A percentile compares a stretch with the other conserved stretches of the same genome.
These are phyloP conservation scores for Peniophora sp. DNA, from an alignment of 1,284 basidiomycete genomes.

Conservation along the genomic window DNA sequence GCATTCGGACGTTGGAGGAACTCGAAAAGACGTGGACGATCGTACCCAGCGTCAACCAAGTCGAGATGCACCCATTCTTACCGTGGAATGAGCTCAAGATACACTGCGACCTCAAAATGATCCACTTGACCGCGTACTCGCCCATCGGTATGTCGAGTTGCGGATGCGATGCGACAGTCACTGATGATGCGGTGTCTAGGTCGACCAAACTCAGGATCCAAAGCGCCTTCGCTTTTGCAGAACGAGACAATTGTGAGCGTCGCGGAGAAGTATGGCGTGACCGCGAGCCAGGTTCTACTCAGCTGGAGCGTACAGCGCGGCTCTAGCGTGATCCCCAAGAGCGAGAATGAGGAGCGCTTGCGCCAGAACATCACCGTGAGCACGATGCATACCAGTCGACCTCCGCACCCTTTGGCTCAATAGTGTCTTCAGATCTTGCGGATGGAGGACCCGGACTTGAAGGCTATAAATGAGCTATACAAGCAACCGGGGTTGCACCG, in stretches of 20 bases:
- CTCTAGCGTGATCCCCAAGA: constrained; percentile 29
- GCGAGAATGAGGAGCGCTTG: constrained; percentile 28
- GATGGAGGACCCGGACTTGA: constrained; percentile 21
- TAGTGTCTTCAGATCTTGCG: constrained; percentile 17
- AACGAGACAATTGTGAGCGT: constrained; percentile 25
- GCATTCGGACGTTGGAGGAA: constrained; percentile 26
- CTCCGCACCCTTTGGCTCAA: not conserved
- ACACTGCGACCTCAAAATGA: constrained; percentile 45
- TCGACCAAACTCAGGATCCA: not conserved
- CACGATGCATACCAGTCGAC: not conserved
- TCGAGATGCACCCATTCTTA: constrained; percentile 34
- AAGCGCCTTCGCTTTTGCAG: constrained; percentile 6
- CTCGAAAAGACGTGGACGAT: constrained; percentile 22
- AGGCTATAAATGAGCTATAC: constrained; percentile 4
- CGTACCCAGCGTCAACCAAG: not conserved
- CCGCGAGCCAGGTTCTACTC: constrained; percentile 34
- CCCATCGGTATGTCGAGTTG: constrained; percentile 31
- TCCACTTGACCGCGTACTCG: constrained; percentile 51
- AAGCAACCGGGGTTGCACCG: constrained; percentile 5
- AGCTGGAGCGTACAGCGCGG: constrained; percentile 32
- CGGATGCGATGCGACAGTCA: too few species aligned
- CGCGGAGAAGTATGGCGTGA: constrained; percentile 29
- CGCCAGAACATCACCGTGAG: constrained; percentile 30
- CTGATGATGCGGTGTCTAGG: not conserved
- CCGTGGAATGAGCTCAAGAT: constrained; percentile 40